Percentiles rank a stretch among this genome's conserved stretches.
These are phyloP conservation scores for Agaricus subrufescens DNA, from an alignment of 768 basidiomycete species.

Conservation along the genomic window DNA sequence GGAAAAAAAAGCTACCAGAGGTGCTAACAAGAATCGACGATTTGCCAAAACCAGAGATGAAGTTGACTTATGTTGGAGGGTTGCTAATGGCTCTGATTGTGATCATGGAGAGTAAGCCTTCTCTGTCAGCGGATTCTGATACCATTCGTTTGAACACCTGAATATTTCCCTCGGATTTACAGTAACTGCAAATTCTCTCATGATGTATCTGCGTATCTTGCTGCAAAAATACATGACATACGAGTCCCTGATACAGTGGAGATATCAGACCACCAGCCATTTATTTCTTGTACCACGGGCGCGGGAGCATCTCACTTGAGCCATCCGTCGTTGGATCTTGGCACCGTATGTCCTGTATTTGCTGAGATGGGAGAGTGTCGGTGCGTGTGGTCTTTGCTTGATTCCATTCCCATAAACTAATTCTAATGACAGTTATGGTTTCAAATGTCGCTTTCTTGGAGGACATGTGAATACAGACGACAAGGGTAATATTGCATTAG, in stretches of 20 bases:
- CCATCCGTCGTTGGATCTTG: conserved; percentile 38
- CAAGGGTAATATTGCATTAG: conserved; percentile 37
- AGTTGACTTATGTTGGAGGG: conserved; percentile 75
- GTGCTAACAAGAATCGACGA: conserved; percentile 79
- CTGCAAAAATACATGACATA: conserved; percentile 71
- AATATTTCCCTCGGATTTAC: background rate
- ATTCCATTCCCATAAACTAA: background rate
- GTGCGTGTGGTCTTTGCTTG: conserved; percentile 18
- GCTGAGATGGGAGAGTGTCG: conserved; percentile 70
- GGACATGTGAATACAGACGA: conserved; percentile 58
- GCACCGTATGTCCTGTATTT: conserved; percentile 63
- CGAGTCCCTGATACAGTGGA: conserved; percentile 43
- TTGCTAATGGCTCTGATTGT: conserved; percentile 68
- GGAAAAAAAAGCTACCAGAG: conserved; percentile 68
- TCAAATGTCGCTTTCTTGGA: conserved; percentile 88
- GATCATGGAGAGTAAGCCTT: conserved; percentile 64
- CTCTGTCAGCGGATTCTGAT: background rate
- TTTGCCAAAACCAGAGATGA: conserved; percentile 79
- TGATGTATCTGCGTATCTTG: conserved; percentile 71
- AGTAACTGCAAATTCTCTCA: conserved; percentile 76
- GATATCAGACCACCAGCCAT: conserved; percentile 47
- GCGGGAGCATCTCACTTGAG: conserved; percentile 23
- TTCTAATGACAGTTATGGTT: conserved; percentile 48
- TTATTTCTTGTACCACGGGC: conserved; percentile 28
- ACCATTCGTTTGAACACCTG: background rate